These are phyloP conservation scores for Prillingera fragicola DNA, from an alignment of 1,284 basidiomycete genomes.

Conservation along the genomic window DNA sequence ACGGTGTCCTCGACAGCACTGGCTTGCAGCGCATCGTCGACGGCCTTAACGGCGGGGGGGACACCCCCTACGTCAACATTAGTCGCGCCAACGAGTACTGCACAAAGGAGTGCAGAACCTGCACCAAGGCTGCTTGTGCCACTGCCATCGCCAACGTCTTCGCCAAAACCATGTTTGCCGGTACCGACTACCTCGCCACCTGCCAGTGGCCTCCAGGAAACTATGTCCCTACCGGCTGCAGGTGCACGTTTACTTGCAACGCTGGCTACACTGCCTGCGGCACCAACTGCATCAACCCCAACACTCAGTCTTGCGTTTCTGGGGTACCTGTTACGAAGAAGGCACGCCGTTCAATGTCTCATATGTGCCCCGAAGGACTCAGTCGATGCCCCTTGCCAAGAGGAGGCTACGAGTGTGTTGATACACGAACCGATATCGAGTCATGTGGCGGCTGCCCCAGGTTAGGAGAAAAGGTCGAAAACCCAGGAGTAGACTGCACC, in stretches of 20 bases:
- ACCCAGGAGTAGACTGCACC: not conserved
- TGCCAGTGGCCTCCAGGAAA: not conserved
- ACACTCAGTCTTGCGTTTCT: not conserved
- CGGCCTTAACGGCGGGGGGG: not conserved
- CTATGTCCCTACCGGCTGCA: not conserved
- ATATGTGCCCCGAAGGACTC: not conserved
- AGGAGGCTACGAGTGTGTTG: not conserved
- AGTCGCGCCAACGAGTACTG: not conserved
- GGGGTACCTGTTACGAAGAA: not conserved
- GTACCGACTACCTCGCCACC: too few species aligned
- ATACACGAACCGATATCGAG: not conserved
- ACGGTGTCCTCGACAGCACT: not conserved
- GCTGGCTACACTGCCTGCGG: not conserved
- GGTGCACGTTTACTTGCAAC: not conserved
- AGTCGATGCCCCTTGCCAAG: not conserved
- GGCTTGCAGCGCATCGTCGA: too few species aligned
- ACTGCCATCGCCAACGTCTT: not conserved
- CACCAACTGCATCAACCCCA: not conserved
- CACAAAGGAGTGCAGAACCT: not conserved
- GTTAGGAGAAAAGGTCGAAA: not conserved
- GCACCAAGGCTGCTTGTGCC: too few species aligned
- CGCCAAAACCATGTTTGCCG: not conserved
- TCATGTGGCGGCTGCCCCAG: not conserved
- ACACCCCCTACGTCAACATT: too few species aligned
- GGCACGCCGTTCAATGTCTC: not conserved